Base-by-base conservation (phyloP, 306 rosid genomes). In the Medicago lupulina region DNA sequence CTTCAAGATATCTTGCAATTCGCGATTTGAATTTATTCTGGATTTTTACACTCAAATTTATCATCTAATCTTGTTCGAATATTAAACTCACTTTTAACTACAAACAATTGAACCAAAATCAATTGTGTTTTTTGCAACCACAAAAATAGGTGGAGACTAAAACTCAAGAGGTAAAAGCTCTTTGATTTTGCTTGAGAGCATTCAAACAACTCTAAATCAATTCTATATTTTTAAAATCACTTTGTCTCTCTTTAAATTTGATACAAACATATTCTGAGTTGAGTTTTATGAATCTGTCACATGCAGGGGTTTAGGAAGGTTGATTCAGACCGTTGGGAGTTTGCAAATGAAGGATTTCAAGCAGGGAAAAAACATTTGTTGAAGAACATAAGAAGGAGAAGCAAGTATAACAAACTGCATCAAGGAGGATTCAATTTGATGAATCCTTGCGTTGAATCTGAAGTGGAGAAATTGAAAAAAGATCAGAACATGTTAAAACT, bases 311-410 rank as follows among this genome's bases (percentile, higher is more conserved):
- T 95, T 76, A 87, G 85, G 89, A 95, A 95, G 86, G 81, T 95
- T 72, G 93, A 88, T 86, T 83, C 92, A 12, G 92, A 89, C 50
- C 87, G 90, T 3, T 95, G 99, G 99, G 96, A 92, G 87, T 95
- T 95, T 84, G 97, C 97, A 62, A 92, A 92, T 51, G 93, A 88
- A 89, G 92, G 89, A 7, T 95, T 95, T 75, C 89, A 83, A 18
- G 85, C 92, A 74, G 99, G 99, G 81, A 90, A 90, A 87, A 90
- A 76, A 81, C 96, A 92, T 76, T 82, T 95, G 86, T 85, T 95
- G 64, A 95, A 92, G 85, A 92, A 69, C 81, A 92, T 95, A 44
- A 92, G 91, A 79, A 89, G 97, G 75, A 92, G 91, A 70, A 83
- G 84, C 49, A 87, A 83, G 72, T 72, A 84, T 39, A 87, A 66